phyloP scores from a whole-genome alignment of 202 grass and related monocot species.

The Zoysia matrella region DNA sequence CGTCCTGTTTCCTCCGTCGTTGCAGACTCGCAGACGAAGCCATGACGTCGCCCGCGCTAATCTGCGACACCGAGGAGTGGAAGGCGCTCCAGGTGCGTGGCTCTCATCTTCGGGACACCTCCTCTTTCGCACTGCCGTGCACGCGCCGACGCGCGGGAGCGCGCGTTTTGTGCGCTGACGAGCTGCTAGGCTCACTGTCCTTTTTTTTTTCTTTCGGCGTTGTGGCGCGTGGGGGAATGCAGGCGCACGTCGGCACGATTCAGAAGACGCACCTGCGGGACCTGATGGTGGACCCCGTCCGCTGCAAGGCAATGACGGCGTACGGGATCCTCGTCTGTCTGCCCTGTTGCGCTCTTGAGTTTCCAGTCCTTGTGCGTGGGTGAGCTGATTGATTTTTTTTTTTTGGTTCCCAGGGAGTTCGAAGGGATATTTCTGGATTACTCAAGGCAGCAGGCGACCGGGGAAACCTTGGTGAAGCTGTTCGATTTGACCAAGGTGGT shows the following conservation, averaged over 20 bases:
- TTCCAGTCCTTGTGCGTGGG: constrained; percentile 11
- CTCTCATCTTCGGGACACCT: neutral
- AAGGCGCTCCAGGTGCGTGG: constrained; percentile 71
- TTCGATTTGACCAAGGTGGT: constrained; percentile 77
- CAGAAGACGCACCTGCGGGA: constrained; percentile 84
- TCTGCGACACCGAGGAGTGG: constrained; percentile 84
- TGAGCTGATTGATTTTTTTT: constrained; percentile 21
- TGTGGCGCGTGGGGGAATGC: constrained; percentile 9
- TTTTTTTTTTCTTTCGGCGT: neutral
- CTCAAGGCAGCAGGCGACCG: constrained; percentile 68
- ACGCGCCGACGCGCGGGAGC: no score
- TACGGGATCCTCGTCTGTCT: constrained; percentile 39
- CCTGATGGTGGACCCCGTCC: constrained; percentile 80
- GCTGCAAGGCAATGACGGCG: constrained; percentile 89
- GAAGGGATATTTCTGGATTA: constrained; percentile 84
- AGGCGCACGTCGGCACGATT: constrained; percentile 73
- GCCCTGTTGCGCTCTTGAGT: neutral
- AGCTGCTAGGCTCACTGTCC: constrained; percentile 27
- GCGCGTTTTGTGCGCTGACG: constrained; percentile 23
- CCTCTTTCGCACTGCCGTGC: neutral
- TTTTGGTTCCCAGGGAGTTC: constrained; percentile 53
- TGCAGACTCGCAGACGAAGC: constrained; percentile 4
- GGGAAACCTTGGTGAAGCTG: constrained; percentile 75
- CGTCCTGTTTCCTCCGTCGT: neutral
- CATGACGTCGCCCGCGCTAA: constrained; percentile 83